Conservation (phyloP, 2,329 filamentous ascomycete genomes). For the Penicillium sp. region DNA sequence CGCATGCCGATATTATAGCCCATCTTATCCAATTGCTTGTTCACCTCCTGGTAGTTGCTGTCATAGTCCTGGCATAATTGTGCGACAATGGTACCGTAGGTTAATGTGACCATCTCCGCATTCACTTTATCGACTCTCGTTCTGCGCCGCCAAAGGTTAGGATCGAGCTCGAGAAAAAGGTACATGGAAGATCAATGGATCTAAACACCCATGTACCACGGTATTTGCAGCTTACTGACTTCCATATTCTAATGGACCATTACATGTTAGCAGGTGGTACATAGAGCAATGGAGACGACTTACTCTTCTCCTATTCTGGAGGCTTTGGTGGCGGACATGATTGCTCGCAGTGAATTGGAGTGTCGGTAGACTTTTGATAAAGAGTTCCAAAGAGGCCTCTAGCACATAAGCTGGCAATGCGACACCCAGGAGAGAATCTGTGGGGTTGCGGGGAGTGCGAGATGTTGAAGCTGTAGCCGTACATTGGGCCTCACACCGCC, state of each 20-base stretch:
- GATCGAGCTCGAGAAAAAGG: slow-evolving; percentile 2
- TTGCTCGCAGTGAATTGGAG: too few relatives aligned
- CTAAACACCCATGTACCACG: too few relatives aligned
- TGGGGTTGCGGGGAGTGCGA: slow-evolving; percentile 19
- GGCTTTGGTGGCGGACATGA: slow-evolving; percentile 57
- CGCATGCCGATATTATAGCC: slow-evolving; percentile 96
- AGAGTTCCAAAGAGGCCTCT: background rate
- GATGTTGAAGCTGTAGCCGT: slow-evolving; percentile 16
- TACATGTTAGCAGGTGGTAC: slow-evolving; percentile 25
- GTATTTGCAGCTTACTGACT: slow-evolving; percentile 55
- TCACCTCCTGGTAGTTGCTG: slow-evolving; percentile 87
- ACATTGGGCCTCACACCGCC: slow-evolving; percentile 17
- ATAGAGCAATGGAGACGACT: slow-evolving; percentile 32
- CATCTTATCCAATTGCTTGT: slow-evolving; percentile 98
- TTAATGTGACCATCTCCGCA: slow-evolving; percentile 92
- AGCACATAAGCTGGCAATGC: slow-evolving; percentile 3
- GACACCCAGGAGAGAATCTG: slow-evolving; percentile 7
- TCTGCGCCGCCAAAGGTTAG: slow-evolving; percentile 49
- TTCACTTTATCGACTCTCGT: slow-evolving; percentile 97
- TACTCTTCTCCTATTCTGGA: slow-evolving; percentile 70
- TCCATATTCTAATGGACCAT: slow-evolving; percentile 67
- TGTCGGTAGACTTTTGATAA: background rate
- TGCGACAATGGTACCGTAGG: slow-evolving; percentile 94
- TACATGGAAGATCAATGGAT: background rate
- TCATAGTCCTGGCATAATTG: slow-evolving; percentile 97